These are phyloP conservation scores for Pleurotus giganteus DNA, from an alignment of 768 basidiomycete species.

Conservation along the genomic window DNA sequence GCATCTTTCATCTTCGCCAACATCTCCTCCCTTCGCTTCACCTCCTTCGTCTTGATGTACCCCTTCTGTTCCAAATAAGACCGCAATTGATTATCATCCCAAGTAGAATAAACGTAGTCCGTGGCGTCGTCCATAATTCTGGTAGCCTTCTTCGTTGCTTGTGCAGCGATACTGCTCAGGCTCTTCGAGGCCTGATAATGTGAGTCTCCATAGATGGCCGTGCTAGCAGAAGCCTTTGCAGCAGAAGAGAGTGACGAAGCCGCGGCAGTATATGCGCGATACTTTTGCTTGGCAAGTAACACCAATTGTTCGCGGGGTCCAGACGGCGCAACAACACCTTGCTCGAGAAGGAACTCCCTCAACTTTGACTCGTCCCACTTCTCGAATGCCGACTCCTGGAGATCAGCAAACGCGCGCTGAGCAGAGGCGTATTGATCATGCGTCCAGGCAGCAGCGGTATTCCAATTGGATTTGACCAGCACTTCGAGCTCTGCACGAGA, in stretches of 20 bases:
- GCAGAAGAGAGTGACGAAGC: slow-evolving; percentile 52
- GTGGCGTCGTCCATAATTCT: slow-evolving; percentile 65
- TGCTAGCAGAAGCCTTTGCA: slow-evolving; percentile 46
- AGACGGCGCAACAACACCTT: slow-evolving; percentile 82
- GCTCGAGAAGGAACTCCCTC: slow-evolving; percentile 80
- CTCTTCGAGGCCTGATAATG: slow-evolving; percentile 37
- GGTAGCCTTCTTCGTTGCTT: slow-evolving; percentile 51
- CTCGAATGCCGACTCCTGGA: slow-evolving; percentile 66
- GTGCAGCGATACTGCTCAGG: slow-evolving; percentile 40
- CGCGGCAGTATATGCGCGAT: slow-evolving; percentile 56
- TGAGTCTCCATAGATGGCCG: slow-evolving; percentile 48
- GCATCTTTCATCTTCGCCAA: slow-evolving; percentile 64
- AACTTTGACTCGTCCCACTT: slow-evolving; percentile 83
- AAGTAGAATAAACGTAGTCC: slow-evolving; percentile 87
- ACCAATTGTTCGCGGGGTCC: slow-evolving; percentile 80
- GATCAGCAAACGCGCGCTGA: slow-evolving; percentile 57
- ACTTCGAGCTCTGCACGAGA: slow-evolving; percentile 40
- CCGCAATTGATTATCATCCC: slow-evolving; percentile 79
- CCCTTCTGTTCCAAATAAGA: slow-evolving; percentile 75
- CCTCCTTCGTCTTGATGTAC: slow-evolving; percentile 57
- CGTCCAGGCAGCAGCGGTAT: slow-evolving; percentile 49
- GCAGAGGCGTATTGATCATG: slow-evolving; percentile 62
- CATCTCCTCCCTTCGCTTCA: slow-evolving; percentile 66
- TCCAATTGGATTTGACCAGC: slow-evolving; percentile 66
- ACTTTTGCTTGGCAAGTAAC: slow-evolving; percentile 71